Base-by-base conservation (phyloP, 805 yeast genomes). In the Teunomyces kruisii region DNA sequence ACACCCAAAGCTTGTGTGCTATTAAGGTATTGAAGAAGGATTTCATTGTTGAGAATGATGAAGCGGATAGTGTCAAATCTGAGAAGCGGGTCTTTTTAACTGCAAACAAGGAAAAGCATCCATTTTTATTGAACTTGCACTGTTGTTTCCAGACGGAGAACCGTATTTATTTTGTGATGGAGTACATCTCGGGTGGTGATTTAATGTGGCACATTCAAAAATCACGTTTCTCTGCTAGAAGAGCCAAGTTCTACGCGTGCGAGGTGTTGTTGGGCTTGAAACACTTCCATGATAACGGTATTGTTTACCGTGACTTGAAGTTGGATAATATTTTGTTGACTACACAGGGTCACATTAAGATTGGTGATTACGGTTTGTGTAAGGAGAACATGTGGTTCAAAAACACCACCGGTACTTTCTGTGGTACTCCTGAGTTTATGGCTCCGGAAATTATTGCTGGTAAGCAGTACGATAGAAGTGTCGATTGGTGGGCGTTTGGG, bases 401-500 rank as follows among this genome's bases (percentile, higher is more conserved):
- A 9, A 81, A 78, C 54, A 88, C 91, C 14, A 94, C 97, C 0
- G 84, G 88, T 4, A 94, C 99, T 0, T 94, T 92, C 72, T 94
- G 99, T 74, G 99, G 99, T 56, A 94, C 99, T 2, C 99, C 99
- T 0, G 99, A 94, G 65, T 88, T 94, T 55, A 94, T 94, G 96
- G 99, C 99, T 1, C 99, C 99, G 0, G 99, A 94, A 67, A 92
- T 94, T 54, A 75, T 94, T 59, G 84, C 88, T 52, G 98, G 94
- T 44, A 96, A 91, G 65, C 86, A 84, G 48, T 94, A 94, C 59
- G 94, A 90, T 43, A 82, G 96, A 59, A 86, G 94, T 32, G 99
- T 94, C 44, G 99, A 94, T 68, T 94, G 99, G 99, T 94, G 99
- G 99, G 98, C 99, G 1, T 89, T 91, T 74, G 99, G 99, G 46